Conservation (phyloP, 208 protist genomes). For the Crithidia mellificae region DNA sequence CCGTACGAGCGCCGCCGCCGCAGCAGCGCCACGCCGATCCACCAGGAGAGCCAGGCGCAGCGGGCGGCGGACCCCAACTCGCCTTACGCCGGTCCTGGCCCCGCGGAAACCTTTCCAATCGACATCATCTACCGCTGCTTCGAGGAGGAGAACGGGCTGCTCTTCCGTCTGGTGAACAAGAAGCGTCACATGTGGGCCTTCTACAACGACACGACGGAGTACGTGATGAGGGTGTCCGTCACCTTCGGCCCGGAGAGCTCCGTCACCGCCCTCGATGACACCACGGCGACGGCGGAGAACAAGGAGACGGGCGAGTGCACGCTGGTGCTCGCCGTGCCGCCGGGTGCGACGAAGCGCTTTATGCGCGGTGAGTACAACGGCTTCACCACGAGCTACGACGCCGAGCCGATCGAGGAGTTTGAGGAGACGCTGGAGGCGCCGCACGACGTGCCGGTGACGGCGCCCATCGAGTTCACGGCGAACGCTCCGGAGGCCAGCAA, state of each 20-base stretch:
- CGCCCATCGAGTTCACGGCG: conserved; percentile 11
- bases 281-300: conserved; percentile 38
- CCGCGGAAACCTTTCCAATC: conserved; percentile 38
- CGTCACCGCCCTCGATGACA: conserved; percentile 46
- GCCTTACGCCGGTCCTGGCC: conserved; percentile 38
- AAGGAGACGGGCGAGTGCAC: conserved; percentile 47
- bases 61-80: conserved; percentile 12
- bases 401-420: conserved; percentile 20
- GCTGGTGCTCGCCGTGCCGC: conserved; percentile 47
- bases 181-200: conserved; percentile 63
- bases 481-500: not conserved
- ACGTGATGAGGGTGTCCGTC: conserved; percentile 61
- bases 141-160: conserved; percentile 63
- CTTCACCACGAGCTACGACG: conserved; percentile 55
- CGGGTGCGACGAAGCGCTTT: conserved; percentile 63
- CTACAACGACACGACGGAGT: conserved; percentile 78
- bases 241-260: conserved; percentile 67
- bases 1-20: not conserved
- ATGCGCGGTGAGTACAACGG: conserved; percentile 83
- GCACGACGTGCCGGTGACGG: not conserved
- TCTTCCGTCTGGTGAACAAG: conserved; percentile 76
- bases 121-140: conserved; percentile 71
- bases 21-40: not conserved
- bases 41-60: conserved; percentile 24
- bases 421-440: conserved; percentile 5